phyloP scores from a whole-genome alignment of 2,329 filamentous ascomycete genomes.

The Apiospora phragmitis region DNA sequence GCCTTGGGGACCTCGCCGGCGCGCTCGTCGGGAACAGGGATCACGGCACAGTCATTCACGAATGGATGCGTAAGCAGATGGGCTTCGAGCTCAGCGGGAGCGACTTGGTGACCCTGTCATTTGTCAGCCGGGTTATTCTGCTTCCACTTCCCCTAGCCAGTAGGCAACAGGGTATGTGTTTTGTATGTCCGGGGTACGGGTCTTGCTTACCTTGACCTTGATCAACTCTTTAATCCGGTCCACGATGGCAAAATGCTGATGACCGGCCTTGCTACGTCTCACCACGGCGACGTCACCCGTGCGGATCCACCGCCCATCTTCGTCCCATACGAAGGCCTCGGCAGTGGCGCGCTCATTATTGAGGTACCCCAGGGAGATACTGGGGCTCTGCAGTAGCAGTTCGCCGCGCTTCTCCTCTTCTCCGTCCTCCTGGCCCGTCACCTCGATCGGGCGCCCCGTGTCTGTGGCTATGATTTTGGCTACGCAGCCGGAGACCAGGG shows the following conservation, averaged over 20 bases:
- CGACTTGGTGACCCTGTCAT: slow-evolving; percentile 72
- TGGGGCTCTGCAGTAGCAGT: slow-evolving; percentile 74
- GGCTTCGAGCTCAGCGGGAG: slow-evolving; percentile 80
- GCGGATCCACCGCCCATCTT: slow-evolving; percentile 73
- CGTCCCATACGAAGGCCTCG: slow-evolving; percentile 71
- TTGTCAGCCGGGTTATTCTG: not conserved
- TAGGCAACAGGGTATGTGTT: too few species aligned
- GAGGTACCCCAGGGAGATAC: slow-evolving; percentile 79
- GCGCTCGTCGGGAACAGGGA: slow-evolving; percentile 64
- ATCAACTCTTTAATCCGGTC: slow-evolving; percentile 65
- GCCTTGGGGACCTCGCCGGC: slow-evolving; percentile 68
- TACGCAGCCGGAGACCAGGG: slow-evolving; percentile 63
- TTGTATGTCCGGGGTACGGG: not conserved
- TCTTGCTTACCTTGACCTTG: slow-evolving; percentile 48
- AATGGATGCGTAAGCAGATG: slow-evolving; percentile 73
- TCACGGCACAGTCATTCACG: slow-evolving; percentile 79
- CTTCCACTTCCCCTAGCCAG: too few species aligned
- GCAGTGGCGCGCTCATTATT: slow-evolving; percentile 81
- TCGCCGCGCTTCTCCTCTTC: slow-evolving; percentile 71
- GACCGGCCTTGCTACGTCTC: slow-evolving; percentile 59
- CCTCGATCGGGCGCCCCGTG: not conserved
- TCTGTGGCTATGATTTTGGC: slow-evolving; percentile 68
- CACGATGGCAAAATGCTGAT: slow-evolving; percentile 82
- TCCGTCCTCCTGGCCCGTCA: slow-evolving; percentile 63
- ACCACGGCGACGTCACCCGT: slow-evolving; percentile 85